phyloP scores from a whole-genome alignment of 352 stramenopile species.

The Blastocystis sp. region DNA sequence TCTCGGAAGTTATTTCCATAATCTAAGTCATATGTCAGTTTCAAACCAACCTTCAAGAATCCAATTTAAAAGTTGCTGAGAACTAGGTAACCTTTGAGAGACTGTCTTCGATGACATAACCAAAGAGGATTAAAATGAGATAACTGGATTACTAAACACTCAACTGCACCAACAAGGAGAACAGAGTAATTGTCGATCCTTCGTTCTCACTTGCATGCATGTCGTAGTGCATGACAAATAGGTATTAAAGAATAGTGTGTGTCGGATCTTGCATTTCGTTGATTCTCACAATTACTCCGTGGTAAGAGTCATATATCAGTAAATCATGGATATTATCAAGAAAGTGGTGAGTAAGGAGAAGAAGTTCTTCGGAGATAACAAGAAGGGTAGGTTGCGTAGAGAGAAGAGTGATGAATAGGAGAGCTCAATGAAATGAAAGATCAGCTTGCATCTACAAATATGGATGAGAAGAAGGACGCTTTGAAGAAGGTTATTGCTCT shows the following conservation, averaged over 20 bases:
- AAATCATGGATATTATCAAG: conserved; percentile 59
- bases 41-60: conserved; percentile 1
- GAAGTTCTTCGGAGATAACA: conserved; percentile 52
- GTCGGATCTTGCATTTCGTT: not conserved
- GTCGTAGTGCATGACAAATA: not conserved
- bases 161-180: not conserved
- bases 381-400: not conserved
- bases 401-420: conserved; percentile 65
- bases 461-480: conserved; percentile 93
- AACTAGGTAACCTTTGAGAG: not conserved
- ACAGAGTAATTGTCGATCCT: too few relatives aligned
- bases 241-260: not conserved
- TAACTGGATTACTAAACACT: not conserved
- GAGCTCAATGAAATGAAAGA: conserved; percentile 93
- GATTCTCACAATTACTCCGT: not conserved
- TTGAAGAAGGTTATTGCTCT: conserved; percentile 99
- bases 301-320: not conserved
- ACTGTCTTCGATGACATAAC: not conserved
- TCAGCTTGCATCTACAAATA: conserved; percentile 89
- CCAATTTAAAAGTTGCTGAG: not conserved
- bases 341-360: conserved; percentile 1
- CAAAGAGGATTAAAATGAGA: not conserved
- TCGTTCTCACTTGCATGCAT: too few relatives aligned
- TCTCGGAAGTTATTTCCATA: not conserved
- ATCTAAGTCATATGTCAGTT: not conserved